A percentile compares a stretch with the other conserved stretches of the same genome.
Evolutionary conservation across 2,329 filamentous ascomycete species (phyloP).

Genomic region (Colletotrichum acutatum): DNA sequence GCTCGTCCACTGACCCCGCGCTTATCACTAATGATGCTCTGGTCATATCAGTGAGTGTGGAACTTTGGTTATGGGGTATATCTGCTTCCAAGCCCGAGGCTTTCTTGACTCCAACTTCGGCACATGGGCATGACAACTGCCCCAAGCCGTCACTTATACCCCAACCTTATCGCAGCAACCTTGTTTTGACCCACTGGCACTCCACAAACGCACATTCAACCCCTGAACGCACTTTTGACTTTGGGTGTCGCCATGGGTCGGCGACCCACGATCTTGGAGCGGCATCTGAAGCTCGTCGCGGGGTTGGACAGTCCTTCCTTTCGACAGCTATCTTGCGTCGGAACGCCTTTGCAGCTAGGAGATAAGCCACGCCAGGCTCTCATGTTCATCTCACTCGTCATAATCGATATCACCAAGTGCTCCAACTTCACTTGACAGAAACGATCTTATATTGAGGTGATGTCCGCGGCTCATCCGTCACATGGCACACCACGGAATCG

Average conservation of each 20-base stretch:
- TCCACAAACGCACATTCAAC: conserved; percentile 6
- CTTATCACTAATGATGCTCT: conserved; percentile 7
- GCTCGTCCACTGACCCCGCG: neutral
- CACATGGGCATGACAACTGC: neutral
- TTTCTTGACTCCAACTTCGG: neutral
- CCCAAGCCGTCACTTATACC: conserved; percentile 20
- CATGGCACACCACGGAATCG: neutral
- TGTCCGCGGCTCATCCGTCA: neutral
- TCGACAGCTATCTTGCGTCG: conserved; percentile 27
- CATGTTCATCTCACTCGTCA: neutral
- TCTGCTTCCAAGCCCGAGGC: neutral
- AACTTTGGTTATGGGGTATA: conserved; percentile 12
- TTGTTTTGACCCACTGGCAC: neutral
- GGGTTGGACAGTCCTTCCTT: conserved; percentile 14
- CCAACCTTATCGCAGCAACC: conserved; percentile 31
- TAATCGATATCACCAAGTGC: neutral
- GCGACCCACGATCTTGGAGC: conserved; percentile 29
- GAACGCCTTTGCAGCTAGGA: conserved; percentile 20
- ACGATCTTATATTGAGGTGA: conserved; percentile 3
- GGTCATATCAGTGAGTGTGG: neutral
- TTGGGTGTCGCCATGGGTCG: conserved; percentile 12
- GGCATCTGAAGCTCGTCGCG: conserved; percentile 31
- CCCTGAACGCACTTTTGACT: conserved; percentile 14
- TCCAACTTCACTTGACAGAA: conserved; percentile 3
- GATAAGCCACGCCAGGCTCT: conserved; percentile 16